Conservation (phyloP, 2,329 filamentous ascomycete species). For the Neophaeococcomyces mojaviensis region DNA sequence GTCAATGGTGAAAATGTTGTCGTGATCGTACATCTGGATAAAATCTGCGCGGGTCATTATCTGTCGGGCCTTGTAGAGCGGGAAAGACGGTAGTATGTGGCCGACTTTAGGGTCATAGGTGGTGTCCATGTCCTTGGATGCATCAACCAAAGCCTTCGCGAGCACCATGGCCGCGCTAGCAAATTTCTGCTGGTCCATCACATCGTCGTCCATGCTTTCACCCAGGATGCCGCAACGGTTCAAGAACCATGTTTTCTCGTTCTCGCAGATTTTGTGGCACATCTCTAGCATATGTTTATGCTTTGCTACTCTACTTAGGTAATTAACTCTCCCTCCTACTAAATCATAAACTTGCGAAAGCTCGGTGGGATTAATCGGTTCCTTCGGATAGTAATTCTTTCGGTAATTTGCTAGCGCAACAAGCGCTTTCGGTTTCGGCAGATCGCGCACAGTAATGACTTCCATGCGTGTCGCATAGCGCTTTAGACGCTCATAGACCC, state of each 20-base stretch:
- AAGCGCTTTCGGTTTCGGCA: constrained; percentile 71
- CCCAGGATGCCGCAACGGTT: constrained; percentile 74
- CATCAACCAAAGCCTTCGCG: constrained; percentile 81
- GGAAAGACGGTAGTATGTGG: constrained; percentile 71
- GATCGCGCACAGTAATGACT: constrained; percentile 75
- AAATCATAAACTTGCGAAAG: constrained; percentile 75
- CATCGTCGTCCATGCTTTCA: constrained; percentile 81
- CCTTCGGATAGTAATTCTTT: constrained; percentile 65
- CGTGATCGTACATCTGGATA: constrained; percentile 81
- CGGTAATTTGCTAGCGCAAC: constrained; percentile 72
- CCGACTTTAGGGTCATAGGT: constrained; percentile 60
- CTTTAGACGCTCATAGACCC: constrained; percentile 94
- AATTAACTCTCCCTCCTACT: constrained; percentile 82
- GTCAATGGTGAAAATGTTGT: constrained; percentile 94
- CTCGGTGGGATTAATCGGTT: constrained; percentile 41
- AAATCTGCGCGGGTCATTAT: constrained; percentile 97
- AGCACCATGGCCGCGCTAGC: constrained; percentile 90
- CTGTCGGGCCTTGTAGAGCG: constrained; percentile 75
- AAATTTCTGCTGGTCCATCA: constrained; percentile 97
- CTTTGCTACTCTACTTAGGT: constrained; percentile 84
- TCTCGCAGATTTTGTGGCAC: constrained; percentile 63
- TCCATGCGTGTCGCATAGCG: constrained; percentile 91
- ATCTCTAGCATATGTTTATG: constrained; percentile 69
- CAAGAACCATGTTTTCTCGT: constrained; percentile 70
- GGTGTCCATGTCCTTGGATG: constrained; percentile 59